phyloP scores from a whole-genome alignment of 2,329 filamentous ascomycete species.

The Alternaria metachromatica region DNA sequence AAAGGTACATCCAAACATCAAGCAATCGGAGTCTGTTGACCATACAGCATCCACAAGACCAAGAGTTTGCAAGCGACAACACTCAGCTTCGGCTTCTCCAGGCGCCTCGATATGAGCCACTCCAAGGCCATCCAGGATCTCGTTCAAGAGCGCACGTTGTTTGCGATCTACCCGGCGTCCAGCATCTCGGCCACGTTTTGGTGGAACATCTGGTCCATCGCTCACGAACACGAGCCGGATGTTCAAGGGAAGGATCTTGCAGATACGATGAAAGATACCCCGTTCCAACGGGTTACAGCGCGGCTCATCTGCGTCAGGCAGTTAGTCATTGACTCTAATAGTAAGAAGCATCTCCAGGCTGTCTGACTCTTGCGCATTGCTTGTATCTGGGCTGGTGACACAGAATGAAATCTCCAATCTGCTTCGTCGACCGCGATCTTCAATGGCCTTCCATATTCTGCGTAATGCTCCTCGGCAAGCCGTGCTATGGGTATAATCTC shows the following conservation, averaged over 20 bases:
- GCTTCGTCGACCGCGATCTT: constrained; percentile 52
- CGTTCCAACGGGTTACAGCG: no score
- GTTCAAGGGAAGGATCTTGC: constrained; percentile 56
- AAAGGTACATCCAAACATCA: neutral
- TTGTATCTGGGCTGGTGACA: constrained; percentile 24
- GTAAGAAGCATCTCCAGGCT: no score
- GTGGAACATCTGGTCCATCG: constrained; percentile 56
- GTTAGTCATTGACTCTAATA: no score
- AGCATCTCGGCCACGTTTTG: constrained; percentile 45
- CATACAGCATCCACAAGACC: constrained; percentile 55
- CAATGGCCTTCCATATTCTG: constrained; percentile 42
- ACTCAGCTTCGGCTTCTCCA: constrained; percentile 57
- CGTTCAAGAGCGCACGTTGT: neutral
- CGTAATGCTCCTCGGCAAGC: constrained; percentile 46
- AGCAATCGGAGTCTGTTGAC: constrained; percentile 54
- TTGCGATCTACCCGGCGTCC: constrained; percentile 33
- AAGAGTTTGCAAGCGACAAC: constrained; percentile 48
- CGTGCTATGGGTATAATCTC: constrained; percentile 42
- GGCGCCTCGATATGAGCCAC: constrained; percentile 54
- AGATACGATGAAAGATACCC: constrained; percentile 48
- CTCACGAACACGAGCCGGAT: constrained; percentile 62
- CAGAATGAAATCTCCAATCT: constrained; percentile 52
- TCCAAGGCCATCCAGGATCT: constrained; percentile 34
- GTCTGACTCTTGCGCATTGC: no score
- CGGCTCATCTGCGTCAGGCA: no score